Evolutionary conservation across 2,329 filamentous ascomycete species (phyloP).

Genomic region (Ilyonectria destructans): DNA sequence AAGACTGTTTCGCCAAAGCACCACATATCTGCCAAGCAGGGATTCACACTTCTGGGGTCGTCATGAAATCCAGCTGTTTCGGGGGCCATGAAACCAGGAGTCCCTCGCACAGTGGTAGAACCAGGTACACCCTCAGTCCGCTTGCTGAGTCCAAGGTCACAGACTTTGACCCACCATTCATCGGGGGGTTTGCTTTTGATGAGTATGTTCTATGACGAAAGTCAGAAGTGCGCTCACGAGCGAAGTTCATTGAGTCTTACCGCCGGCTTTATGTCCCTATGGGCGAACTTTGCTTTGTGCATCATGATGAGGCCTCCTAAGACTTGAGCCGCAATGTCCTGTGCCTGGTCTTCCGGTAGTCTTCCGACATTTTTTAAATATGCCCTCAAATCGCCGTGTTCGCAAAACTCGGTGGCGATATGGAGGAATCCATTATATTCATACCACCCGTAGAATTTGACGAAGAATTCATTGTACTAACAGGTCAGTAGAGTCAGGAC

Average conservation of each 20-base stretch:
- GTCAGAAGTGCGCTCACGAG: not conserved
- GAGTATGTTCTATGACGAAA: slow-evolving; percentile 36
- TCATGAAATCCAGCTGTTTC: slow-evolving; percentile 5
- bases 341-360: slow-evolving; percentile 22
- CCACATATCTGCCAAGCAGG: slow-evolving; percentile 30
- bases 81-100: slow-evolving; percentile 27
- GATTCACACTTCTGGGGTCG: not conserved
- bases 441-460: slow-evolving; percentile 37
- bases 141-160: slow-evolving; percentile 20
- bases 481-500: not conserved
- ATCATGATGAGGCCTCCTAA: slow-evolving; percentile 37
- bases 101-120: slow-evolving; percentile 12
- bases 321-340: slow-evolving; percentile 30
- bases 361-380: slow-evolving; percentile 11
- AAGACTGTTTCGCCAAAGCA: slow-evolving; percentile 31
- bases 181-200: slow-evolving; percentile 34
- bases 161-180: not conserved
- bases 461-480: slow-evolving; percentile 39
- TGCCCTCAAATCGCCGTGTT: slow-evolving; percentile 31
- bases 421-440: slow-evolving; percentile 8
- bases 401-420: slow-evolving; percentile 37
- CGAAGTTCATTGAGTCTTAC: not conserved
- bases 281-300: slow-evolving; percentile 39
- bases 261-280: slow-evolving; percentile 40
- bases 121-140: slow-evolving; percentile 16